Evolutionary conservation across 2,329 filamentous ascomycete species (phyloP), one percentile per base, ranked within the genome.

Genomic region (Fusarium gaditjirri): DNA sequence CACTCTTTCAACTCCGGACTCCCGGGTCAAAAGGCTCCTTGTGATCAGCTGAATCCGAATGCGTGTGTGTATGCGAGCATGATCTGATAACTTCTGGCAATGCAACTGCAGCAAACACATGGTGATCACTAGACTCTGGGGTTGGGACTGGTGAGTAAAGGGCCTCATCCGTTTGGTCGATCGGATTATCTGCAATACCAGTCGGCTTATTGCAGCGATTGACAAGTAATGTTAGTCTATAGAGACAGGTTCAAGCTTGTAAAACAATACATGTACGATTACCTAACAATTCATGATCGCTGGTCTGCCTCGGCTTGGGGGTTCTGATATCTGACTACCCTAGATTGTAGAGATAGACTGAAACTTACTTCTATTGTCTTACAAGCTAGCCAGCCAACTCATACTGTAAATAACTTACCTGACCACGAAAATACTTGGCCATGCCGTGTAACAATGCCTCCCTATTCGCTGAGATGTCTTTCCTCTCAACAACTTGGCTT

Each of bases 41-140:
- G 31, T 57, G 54, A 23, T n/a, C 41, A 29, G 54, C 23, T 35
- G 29, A 27, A 23, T 31, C 21, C 31, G 27, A 56, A 29, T 36
- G 29, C 6, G 21, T n/a, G 8, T 10, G 29, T 27, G 6, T 56
- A 56, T 57, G 54, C 54, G 54, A 57, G 54, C 41, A 57, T 57
- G 54, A 49, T 57, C 41, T 49, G 54, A 57, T 57, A 49, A 36
- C 49, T 23, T n/a, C 54, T 57, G 54, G 36, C 54, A 49, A 49
- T 57, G 54, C 31, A 57, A 49, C 41, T 49, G 54, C 31, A 49
- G 41, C 41, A 49, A 57, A 17, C 53, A 47, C 19, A 35, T 56
- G 39, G 39, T 47, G n/a, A 46, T 56, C 39, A 35, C 23, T 36
- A 21, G 16, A 33, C 46, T 49, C 29, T n/a, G 39, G 53, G 29